Conservation (phyloP, 1,284 basidiomycete genomes). For the Cryptococcus hybrid region DNA sequence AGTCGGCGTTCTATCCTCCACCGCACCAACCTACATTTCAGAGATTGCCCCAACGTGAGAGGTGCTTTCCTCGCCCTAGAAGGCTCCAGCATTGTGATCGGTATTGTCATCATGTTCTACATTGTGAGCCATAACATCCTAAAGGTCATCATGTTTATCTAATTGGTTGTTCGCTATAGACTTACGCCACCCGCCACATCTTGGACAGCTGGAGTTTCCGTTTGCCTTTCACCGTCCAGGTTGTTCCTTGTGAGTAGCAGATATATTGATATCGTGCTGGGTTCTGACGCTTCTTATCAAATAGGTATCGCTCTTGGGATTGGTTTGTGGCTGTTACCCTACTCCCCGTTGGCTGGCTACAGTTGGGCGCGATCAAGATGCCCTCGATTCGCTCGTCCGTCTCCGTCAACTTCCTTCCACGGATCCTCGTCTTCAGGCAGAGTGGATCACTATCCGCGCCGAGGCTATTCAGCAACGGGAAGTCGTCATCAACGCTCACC, state of each 20-base stretch:
- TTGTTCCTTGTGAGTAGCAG: conserved; percentile 18
- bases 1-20: conserved; percentile 41
- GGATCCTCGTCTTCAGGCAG: conserved; percentile 38
- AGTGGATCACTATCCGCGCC: conserved; percentile 42
- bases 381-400: conserved; percentile 27
- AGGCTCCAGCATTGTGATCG: conserved; percentile 70
- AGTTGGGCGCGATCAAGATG: conserved; percentile 32
- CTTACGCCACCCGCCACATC: conserved; percentile 23
- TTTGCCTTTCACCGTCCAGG: conserved; percentile 35
- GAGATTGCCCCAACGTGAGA: conserved; percentile 55
- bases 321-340: conserved; percentile 52
- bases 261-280: no score
- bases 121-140: conserved; percentile 7
- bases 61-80: conserved; percentile 74
- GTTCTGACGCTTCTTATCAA: no score
- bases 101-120: conserved; percentile 18
- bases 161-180: not conserved
- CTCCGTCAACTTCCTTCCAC: conserved; percentile 35
- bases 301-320: conserved; percentile 25
- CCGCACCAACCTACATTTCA: conserved; percentile 47
- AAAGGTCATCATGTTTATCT: conserved; percentile 2
- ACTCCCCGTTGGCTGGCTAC: conserved; percentile 61
- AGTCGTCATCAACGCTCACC: conserved; percentile 15
- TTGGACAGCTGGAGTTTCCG: conserved; percentile 24
- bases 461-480: conserved; percentile 29